Evolutionary conservation across 768 basidiomycete species (phyloP), one percentile per base, ranked within the genome.

Genomic region (Leccinum pellstonianum): DNA sequence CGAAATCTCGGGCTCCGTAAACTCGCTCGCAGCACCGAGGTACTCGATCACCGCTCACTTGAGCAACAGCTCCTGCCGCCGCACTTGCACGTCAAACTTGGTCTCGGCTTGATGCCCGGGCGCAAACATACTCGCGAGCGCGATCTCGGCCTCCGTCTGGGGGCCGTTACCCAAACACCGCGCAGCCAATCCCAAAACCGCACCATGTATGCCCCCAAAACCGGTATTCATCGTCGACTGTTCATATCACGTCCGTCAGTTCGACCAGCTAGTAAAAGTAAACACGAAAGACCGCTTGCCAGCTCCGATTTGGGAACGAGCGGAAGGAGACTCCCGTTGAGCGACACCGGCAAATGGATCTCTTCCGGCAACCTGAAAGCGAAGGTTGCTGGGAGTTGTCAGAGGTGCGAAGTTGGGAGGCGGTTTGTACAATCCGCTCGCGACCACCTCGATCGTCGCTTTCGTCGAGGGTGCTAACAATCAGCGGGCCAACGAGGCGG

Each of bases 171-270:
- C 82, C 19, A 95, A 80, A 67, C 83, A 86, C 63, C 83, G 82
- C 25, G 93, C 86, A 0, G 93, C 86, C 5, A 97, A 77, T 17
- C 82, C 79, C 10, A 94, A 77, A 38, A 95, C 83, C 1, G 91
- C 88, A 2, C 85, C 79, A 67, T 98, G 95, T 51, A 96, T 82
- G 0, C 86, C 85, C 3, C 95, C 95, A 68, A 93, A 96, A 4
- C 91, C 90, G 2, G 91, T 82, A 61, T 83, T 86, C 23, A 84
- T 79, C n/a, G 84, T 81, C 52, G 80, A 70, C 84, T 38, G 17
- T 38, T 38, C 15, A 33, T 38, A 38, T 52, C 7, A 57, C 12
- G 19, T 37, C 8, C 0, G n/a, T 62, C 50, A 63, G 59, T 31
- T 38, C 35, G 6, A 38, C 37, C 37, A 17, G 37, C 14, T 3